Evolutionary conservation across 1,284 basidiomycete species (phyloP).

Genomic region (Heterobasidion annosum): DNA sequence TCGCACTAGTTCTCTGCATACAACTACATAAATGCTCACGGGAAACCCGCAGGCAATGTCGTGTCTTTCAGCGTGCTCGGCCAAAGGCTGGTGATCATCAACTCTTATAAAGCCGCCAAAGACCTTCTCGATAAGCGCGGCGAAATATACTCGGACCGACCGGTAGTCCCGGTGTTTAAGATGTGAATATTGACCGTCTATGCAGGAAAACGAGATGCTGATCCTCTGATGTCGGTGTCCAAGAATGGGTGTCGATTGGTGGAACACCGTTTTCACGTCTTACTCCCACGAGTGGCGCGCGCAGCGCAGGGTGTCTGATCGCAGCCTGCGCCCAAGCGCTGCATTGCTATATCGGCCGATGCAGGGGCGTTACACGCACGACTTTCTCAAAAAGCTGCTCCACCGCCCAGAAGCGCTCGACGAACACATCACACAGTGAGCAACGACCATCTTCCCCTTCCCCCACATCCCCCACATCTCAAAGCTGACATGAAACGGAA

Average conservation of each 20-base stretch:
- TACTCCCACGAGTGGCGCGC: conserved; percentile 16
- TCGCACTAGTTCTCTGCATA: background rate
- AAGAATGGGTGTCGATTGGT: background rate
- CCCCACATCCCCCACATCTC: background rate
- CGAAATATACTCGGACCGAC: conserved; percentile 5
- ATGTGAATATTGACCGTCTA: background rate
- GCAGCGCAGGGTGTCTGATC: conserved; percentile 18
- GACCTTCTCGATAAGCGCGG: conserved; percentile 9
- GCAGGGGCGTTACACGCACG: conserved; percentile 17
- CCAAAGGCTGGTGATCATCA: conserved; percentile 3
- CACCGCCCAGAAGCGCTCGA: background rate
- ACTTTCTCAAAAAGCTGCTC: background rate
- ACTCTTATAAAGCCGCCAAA: conserved; percentile 3
- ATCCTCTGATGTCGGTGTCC: background rate
- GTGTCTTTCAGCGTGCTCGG: background rate
- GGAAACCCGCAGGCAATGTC: background rate
- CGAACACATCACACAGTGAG: background rate
- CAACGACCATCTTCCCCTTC: too few relatives aligned
- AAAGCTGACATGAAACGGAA: background rate
- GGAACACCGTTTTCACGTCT: background rate
- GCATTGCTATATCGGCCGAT: conserved; percentile 18
- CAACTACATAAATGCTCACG: background rate
- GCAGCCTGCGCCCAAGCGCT: conserved; percentile 15
- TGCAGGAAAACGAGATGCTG: too few relatives aligned
- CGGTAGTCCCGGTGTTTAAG: conserved; percentile 1